These are phyloP conservation scores for Gaultheria prostrata DNA, from an alignment of 148 eudicot species.

Conservation along the genomic window DNA sequence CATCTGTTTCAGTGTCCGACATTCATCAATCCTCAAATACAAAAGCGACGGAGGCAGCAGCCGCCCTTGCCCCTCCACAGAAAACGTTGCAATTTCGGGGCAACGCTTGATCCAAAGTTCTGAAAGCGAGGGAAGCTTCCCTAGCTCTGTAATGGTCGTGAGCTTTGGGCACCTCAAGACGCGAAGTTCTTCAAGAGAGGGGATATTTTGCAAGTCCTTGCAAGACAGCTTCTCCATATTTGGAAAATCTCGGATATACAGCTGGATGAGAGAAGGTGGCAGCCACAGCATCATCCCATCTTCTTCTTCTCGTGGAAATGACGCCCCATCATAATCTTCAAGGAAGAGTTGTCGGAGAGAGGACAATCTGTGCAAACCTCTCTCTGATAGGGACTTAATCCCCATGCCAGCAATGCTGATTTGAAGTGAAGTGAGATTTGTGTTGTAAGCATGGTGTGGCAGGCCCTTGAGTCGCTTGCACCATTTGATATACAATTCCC, in stretches of 20 bases:
- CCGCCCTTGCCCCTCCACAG: no score
- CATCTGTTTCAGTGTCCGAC: neutral
- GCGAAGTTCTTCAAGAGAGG: neutral
- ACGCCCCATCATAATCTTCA: neutral
- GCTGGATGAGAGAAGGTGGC: neutral
- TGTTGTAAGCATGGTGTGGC: neutral
- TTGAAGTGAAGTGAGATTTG: neutral
- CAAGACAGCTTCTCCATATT: neutral
- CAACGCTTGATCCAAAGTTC: neutral
- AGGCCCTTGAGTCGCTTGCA: neutral
- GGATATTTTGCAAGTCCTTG: constrained; percentile 1
- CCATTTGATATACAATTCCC: neutral
- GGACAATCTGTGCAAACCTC: no score
- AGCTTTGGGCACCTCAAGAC: neutral
- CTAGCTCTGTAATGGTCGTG: neutral
- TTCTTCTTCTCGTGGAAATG: neutral
- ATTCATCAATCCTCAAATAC: neutral
- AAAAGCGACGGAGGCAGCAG: neutral
- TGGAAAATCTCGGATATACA: neutral
- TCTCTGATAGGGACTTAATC: neutral
- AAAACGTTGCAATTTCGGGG: neutral
- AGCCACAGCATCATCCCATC: neutral
- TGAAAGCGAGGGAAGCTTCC: neutral
- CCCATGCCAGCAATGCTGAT: no score
- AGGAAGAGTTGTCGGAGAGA: neutral